Evolutionary conservation across 2,329 filamentous ascomycete species (phyloP), one percentile per base, ranked within the genome.

Genomic region (Hypocrella siamensis): DNA sequence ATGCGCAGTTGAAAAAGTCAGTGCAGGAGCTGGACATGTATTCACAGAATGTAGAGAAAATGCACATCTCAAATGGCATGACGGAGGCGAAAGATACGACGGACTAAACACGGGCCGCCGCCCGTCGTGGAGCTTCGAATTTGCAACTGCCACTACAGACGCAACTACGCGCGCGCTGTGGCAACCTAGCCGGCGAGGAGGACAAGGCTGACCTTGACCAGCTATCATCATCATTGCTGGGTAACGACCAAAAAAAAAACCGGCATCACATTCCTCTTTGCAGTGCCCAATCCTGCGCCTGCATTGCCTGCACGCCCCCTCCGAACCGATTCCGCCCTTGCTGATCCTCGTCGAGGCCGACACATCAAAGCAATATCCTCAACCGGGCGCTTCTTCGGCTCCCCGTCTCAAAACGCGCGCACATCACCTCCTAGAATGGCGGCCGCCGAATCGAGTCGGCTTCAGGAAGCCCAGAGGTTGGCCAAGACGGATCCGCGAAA

Each of bases 401-500:
- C n/a, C n/a, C n/a, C n/a, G n/a, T n/a, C n/a, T n/a, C n/a, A n/a
- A n/a, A n/a, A n/a, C n/a, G n/a, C n/a, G n/a, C n/a, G 8, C 18
- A 15, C 26, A 14, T 15, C 22, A 22, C 18, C 17, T 15, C 17
- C 35, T 44, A 53, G 37, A 42, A 74, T 74, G 69, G 67, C 67
- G 47, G 65, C 64, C 45, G 65, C 58, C 56, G 67, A 73, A 44
- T 70, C 69, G 42, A 58, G 61, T 48, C 60, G 79, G 65, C 77
- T 94, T 69, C 75, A 79, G 59, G 84, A 94, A 70, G 88, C 85
- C 54, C 78, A 88, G 67, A 76, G 80, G 64, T 63, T 88, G 50
- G 71, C 73, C 44, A 85, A 83, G 63, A 70, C 76, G 41, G 74
- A 93, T 51, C 80, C 86, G 42, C 63, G 70, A 48, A 82, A 90